Evolutionary conservation across 1,284 basidiomycete species (phyloP).

Genomic region (Ustilago tritici): DNA sequence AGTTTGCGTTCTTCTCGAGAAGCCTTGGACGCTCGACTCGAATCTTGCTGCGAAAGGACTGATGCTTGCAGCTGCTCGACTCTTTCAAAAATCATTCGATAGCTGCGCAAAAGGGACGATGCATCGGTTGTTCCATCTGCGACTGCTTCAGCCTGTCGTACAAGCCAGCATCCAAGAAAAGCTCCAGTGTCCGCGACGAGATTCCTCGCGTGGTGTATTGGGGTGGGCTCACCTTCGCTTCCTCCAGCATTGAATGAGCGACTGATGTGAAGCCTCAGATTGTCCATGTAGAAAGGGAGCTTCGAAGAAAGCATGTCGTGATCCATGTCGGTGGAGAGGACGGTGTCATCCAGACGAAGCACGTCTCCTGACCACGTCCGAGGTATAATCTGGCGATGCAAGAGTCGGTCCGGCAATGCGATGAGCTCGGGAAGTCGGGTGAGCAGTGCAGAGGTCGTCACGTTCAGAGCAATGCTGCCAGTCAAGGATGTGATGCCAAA

Average conservation of each 20-base stretch:
- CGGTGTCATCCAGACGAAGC: slow-evolving; percentile 39
- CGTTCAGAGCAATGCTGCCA: slow-evolving; percentile 9
- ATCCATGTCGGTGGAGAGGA: slow-evolving; percentile 32
- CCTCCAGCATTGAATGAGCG: slow-evolving; percentile 9
- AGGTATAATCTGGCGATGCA: slow-evolving; percentile 23
- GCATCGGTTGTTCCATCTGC: background rate
- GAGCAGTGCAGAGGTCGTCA: slow-evolving; percentile 5
- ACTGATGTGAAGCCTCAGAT: slow-evolving; percentile 26
- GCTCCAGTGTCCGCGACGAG: slow-evolving; percentile 27
- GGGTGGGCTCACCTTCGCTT: background rate
- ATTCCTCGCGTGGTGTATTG: slow-evolving; percentile 9
- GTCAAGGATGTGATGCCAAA: slow-evolving; percentile 58
- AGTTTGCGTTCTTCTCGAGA: slow-evolving; percentile 19
- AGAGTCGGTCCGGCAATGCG: slow-evolving; percentile 28
- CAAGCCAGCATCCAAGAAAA: slow-evolving; percentile 37
- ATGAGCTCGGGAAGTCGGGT: slow-evolving; percentile 29
- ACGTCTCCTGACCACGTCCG: slow-evolving; percentile 27
- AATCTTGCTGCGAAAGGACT: slow-evolving; percentile 16
- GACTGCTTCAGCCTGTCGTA: slow-evolving; percentile 11
- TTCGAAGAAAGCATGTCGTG: slow-evolving; percentile 17
- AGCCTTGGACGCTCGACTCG: background rate
- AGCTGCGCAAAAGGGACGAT: slow-evolving; percentile 24
- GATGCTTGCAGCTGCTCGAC: slow-evolving; percentile 37
- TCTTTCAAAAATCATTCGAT: slow-evolving; percentile 27
- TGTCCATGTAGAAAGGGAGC: slow-evolving; percentile 32